These are phyloP conservation scores for Kickxella alabastrina DNA, from an alignment of 192 early-diverging fungal genomes.

Conservation along the genomic window DNA sequence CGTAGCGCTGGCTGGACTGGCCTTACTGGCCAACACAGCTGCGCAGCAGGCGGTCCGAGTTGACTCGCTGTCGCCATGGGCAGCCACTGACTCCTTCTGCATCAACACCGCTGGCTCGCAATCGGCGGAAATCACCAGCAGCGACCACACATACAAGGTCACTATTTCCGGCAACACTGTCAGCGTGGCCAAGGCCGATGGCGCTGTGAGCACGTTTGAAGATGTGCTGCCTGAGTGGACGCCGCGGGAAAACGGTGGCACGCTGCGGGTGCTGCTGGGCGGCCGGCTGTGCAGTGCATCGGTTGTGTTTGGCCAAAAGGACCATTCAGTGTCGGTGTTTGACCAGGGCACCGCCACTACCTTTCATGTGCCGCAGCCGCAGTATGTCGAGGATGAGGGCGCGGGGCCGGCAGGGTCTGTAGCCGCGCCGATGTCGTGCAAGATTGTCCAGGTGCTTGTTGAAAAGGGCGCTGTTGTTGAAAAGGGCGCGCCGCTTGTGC, in stretches of 20 bases:
- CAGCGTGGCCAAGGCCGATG: not conserved
- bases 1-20: constrained; percentile 68
- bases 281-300: constrained; percentile 57
- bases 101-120: constrained; percentile 38
- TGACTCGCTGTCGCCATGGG: constrained; percentile 29
- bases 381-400: constrained; percentile 51
- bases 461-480: constrained; percentile 73
- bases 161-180: constrained; percentile 3
- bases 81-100: constrained; percentile 48
- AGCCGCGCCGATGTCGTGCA: constrained; percentile 95
- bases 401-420: constrained; percentile 60
- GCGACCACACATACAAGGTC: constrained; percentile 24
- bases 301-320: constrained; percentile 57
- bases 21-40: constrained; percentile 43
- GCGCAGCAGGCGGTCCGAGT: not conserved
- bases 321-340: constrained; percentile 59
- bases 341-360: constrained; percentile 41
- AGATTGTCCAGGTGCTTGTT: constrained; percentile 81
- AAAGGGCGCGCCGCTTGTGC: constrained; percentile 74
- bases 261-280: constrained; percentile 60
- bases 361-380: constrained; percentile 57
- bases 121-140: constrained; percentile 11
- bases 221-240: constrained; percentile 20
- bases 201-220: constrained; percentile 5
- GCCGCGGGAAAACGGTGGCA: constrained; percentile 25